These are phyloP conservation scores for Gliomastix tumulicola DNA, from an alignment of 2,329 filamentous ascomycete species.

Conservation along the genomic window DNA sequence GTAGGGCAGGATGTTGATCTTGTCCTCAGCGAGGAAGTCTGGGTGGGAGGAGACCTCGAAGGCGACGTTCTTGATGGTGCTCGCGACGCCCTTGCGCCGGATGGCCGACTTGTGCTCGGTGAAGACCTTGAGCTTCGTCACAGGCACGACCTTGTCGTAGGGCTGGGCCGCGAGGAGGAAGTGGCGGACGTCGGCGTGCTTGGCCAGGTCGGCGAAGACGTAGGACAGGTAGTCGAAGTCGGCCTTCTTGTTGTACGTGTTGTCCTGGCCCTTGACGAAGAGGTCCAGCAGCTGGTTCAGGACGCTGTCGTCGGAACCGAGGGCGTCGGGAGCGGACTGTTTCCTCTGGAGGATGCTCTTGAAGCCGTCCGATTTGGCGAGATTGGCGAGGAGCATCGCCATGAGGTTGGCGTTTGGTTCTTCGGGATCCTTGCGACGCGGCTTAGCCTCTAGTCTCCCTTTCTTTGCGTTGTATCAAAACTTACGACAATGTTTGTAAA, in stretches of 20 bases:
- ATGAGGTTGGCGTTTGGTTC: slow-evolving; percentile 80
- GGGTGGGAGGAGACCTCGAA: slow-evolving; percentile 74
- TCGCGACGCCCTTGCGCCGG: slow-evolving; percentile 87
- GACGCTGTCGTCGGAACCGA: slow-evolving; percentile 65
- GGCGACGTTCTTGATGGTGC: slow-evolving; percentile 87
- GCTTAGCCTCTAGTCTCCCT: too few relatives aligned
- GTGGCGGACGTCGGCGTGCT: slow-evolving; percentile 65
- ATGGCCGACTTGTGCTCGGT: slow-evolving; percentile 83
- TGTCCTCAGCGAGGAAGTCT: slow-evolving; percentile 62
- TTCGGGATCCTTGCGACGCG: slow-evolving; percentile 53
- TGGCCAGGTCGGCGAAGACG: slow-evolving; percentile 87
- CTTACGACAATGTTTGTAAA: slow-evolving; percentile 67
- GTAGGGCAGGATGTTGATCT: slow-evolving; percentile 80
- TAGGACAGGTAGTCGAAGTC: slow-evolving; percentile 93
- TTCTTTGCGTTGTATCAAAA: too few relatives aligned
- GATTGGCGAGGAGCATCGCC: slow-evolving; percentile 88
- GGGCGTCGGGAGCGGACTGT: slow-evolving; percentile 59
- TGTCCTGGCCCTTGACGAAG: slow-evolving; percentile 86
- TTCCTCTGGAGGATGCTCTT: slow-evolving; percentile 62
- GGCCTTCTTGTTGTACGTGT: slow-evolving; percentile 74
- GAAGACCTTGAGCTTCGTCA: slow-evolving; percentile 90
- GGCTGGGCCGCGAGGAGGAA: slow-evolving; percentile 69
- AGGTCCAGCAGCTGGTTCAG: slow-evolving; percentile 92
- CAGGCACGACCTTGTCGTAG: slow-evolving; percentile 78
- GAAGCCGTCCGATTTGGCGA: slow-evolving; percentile 72